Evolutionary conservation across 2,329 filamentous ascomycete genomes (phyloP), one percentile per base, ranked within the genome.

Genomic region (Fonsecaea erecta): DNA sequence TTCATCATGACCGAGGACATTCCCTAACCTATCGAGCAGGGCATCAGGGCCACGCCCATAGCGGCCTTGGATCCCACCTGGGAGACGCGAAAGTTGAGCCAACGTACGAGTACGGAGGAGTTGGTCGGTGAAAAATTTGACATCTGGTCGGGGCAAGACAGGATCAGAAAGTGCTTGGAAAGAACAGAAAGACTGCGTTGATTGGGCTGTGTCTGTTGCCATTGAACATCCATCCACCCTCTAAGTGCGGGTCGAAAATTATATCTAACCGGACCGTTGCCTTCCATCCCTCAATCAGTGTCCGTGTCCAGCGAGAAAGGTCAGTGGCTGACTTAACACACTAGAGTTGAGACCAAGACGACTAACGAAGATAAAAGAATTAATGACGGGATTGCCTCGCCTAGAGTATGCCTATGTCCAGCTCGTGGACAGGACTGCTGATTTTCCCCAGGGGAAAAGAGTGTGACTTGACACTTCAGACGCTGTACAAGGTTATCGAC

Each of bases 31-130:
- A 65, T 77, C 34, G 77, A 80, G 69, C 77, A 81, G 71, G 80
- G 80, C 6, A 77, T 76, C 60, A 74, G 77, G 11, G 81, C 80
- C 0, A 77, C 74, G 30, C 70, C 82, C 9, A 75, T 78, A n/a
- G 80, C 80, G 7, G 80, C 78, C 8, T 74, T 83, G 35, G 80
- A 82, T 68, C 79, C 79, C 0, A 74, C 55, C 60, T 82, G 35
- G 70, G 71, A 14, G 75, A 81, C 62, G 76, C 75, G 53, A 74
- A 78, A 60, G 60, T 74, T 35, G 62, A 63, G 72, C 54, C 75
- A 58, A 70, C 73, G 2, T 68, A 66, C 28, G 72, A 74, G 24
- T 74, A 76, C 52, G 74, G 71, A 76, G 64, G 58, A 71, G 51
- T 62, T 76, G 30, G 65, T 75, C 9, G 70, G 71, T 9, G 66